Evolutionary conservation across 176 grass and related monocot species (phyloP), one percentile per base, ranked within the genome.

Genomic region (Oryza rufipogon): DNA sequence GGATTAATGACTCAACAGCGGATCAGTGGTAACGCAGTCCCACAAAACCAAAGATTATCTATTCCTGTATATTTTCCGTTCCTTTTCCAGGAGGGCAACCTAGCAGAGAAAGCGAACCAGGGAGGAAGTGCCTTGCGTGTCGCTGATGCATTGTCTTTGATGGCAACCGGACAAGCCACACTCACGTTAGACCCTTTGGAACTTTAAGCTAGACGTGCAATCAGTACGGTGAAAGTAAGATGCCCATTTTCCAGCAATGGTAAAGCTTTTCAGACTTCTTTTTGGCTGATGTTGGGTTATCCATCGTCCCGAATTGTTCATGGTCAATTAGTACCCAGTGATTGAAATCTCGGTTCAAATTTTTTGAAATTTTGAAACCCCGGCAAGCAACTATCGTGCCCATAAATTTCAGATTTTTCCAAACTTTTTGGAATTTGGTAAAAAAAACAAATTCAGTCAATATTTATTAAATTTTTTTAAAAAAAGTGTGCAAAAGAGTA

Each of bases 81-180:
- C 67, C 13, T 13, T 44, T 34, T 45, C 4, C 49, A 22, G 69
- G 48, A 80, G 49, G 80, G 68, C 81, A 42, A 12, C 30, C 23
- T 1, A 61, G 5, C 34, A 52, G 4, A 20, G 73, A 78, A 83
- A 84, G 68, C 61, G 12, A 41, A 42, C n/a, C 6, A 11, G 45
- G 2, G 19, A 76, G 5, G 66, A 26, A 33, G 67, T 56, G 32
- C 23, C 58, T 82, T 67, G 78, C 44, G 78, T 61, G 70, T 10
- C 9, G 41, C 36, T n/a, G 76, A 61, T 69, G 58, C 13, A 51
- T 48, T 70, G 49, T 16, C 20, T 9, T 14, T 9, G 33, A 58
- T 79, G 48, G 76, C 70, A 69, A 64, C 44, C 41, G 20, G 71
- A 39, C 54, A 7, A 8, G 23, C 39, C 73, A 70, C 73, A 70